Percentiles rank a stretch among this genome's conserved stretches.
phyloP scores from a whole-genome alignment of 345 rosid genomes.

The Acer saccharum region DNA sequence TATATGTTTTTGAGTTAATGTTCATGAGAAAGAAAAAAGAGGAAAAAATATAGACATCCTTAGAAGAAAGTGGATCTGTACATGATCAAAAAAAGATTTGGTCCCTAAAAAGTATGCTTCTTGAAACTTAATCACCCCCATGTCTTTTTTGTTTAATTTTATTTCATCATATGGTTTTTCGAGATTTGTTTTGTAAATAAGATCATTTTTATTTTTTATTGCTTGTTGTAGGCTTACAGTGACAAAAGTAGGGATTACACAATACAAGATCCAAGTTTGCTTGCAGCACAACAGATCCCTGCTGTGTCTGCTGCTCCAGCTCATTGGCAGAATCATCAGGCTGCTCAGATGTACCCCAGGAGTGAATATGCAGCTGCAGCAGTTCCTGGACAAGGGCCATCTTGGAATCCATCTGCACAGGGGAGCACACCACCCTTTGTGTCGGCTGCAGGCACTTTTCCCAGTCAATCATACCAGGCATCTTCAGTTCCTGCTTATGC shows the following conservation, averaged over 20 bases:
- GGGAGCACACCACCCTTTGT: conserved; percentile 30
- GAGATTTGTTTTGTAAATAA: not conserved
- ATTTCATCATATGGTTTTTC: not conserved
- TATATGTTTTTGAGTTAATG: conserved; percentile 60
- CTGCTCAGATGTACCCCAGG: conserved; percentile 42
- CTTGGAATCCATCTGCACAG: conserved; percentile 50
- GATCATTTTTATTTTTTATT: conserved; percentile 13
- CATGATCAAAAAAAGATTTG: conserved; percentile 44
- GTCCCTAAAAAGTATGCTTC: conserved; percentile 55
- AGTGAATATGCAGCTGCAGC: conserved; percentile 42
- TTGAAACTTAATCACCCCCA: conserved; percentile 33
- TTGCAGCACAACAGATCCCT: conserved; percentile 51
- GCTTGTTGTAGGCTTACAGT: conserved; percentile 65
- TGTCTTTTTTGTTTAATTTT: conserved; percentile 10
- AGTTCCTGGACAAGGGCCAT: conserved; percentile 42
- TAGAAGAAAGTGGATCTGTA: conserved; percentile 41
- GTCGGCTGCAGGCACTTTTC: conserved; percentile 36
- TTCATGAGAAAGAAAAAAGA: conserved; percentile 39
- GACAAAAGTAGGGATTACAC: conserved; percentile 98
- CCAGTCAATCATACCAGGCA: conserved; percentile 36
- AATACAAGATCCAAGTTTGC: conserved; percentile 56
- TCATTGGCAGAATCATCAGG: conserved; percentile 70
- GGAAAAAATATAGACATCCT: conserved; percentile 37
- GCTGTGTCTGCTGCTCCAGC: conserved; percentile 47
- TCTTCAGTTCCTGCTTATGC: conserved; percentile 35